Evolutionary conservation across 331 rosid genomes (phyloP), one percentile per base, ranked within the genome.

Genomic region (Acacia pycnantha): DNA sequence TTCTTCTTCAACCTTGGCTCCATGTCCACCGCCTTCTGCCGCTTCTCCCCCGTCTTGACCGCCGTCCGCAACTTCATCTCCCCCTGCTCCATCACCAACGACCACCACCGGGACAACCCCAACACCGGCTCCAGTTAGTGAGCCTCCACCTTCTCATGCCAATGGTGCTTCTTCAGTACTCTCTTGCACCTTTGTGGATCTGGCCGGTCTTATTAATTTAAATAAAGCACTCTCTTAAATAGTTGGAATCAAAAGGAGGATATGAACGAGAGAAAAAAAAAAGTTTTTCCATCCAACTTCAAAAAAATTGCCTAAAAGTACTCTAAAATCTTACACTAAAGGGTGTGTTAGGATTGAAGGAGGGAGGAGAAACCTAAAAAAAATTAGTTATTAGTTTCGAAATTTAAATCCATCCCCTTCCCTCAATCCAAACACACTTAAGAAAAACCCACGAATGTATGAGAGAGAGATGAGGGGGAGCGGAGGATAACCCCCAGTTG

Each of bases 101-200:
- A 14, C 13, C 8, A 73, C 83, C 0, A 26, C 82, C 7, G 88
- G 84, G 22, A 76, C 53, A 46, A 90, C 79, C 82, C 90, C 91
- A 43, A 73, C 91, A 71, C 94, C 89, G 5, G 64, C 91, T 70
- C 90, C 97, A 11, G 77, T 41, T 15, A 82, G 76, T 76, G 88
- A 82, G 43, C 80, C 80, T 19, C 88, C 88, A 31, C 89, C 91
- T 66, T 88, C 87, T 31, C 88, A 88, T 74, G 85, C 84, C 21
- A 90, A 51, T 44, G 85, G 62, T 18, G 93, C 97, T 68, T 73
- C 96, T 83, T 86, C 94, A 41, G 8, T 73, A n/a, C n/a, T n/a
- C 81, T 82, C 77, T 83, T 48, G 88, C 70, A 79, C 67, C 76
- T 66, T 84, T 54, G 48, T 58, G 80, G 58, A 59, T 84, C 16